These are phyloP conservation scores for Candida frijolesensis DNA, from an alignment of 1,139 yeast genomes.

Conservation along the genomic window DNA sequence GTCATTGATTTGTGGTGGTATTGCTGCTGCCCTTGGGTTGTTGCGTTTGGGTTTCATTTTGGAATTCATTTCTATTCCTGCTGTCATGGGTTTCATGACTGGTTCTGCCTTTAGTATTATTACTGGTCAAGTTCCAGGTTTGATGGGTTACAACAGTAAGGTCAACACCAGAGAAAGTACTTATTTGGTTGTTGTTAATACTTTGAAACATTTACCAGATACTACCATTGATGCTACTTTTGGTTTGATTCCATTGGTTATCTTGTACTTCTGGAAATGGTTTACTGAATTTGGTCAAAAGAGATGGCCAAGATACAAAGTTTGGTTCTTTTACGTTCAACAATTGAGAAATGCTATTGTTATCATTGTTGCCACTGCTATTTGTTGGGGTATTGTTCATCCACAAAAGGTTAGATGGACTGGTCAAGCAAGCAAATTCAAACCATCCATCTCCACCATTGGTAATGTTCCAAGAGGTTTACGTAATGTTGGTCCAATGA, in stretches of 20 bases:
- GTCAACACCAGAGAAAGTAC: conserved; percentile 78
- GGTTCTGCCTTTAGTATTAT: conserved; percentile 88
- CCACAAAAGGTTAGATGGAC: conserved; percentile 59
- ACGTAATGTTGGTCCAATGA: conserved; percentile 72
- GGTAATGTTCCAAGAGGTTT: conserved; percentile 85
- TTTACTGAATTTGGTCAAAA: conserved; percentile 59
- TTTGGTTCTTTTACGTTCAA: conserved; percentile 65
- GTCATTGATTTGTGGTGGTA: conserved; percentile 81
- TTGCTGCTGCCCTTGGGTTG: conserved; percentile 80
- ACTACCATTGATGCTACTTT: conserved; percentile 84
- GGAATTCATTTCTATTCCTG: conserved; percentile 88
- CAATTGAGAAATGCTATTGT: conserved; percentile 83
- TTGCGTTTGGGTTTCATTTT: conserved; percentile 84
- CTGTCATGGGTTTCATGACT: conserved; percentile 93
- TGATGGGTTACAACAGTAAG: conserved; percentile 69
- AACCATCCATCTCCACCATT: conserved; percentile 59
- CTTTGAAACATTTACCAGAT: conserved; percentile 70
- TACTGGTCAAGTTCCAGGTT: conserved; percentile 82
- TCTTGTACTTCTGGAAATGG: conserved; percentile 68
- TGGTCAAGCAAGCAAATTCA: conserved; percentile 34
- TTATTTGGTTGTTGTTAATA: conserved; percentile 67
- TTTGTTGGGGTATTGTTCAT: conserved; percentile 73
- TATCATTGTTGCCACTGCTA: conserved; percentile 72
- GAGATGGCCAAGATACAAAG: conserved; percentile 62
- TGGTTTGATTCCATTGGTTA: conserved; percentile 72